phyloP scores from a whole-genome alignment of 2,329 filamentous ascomycete species.

The Pseudocercospora pini-densiflorae region DNA sequence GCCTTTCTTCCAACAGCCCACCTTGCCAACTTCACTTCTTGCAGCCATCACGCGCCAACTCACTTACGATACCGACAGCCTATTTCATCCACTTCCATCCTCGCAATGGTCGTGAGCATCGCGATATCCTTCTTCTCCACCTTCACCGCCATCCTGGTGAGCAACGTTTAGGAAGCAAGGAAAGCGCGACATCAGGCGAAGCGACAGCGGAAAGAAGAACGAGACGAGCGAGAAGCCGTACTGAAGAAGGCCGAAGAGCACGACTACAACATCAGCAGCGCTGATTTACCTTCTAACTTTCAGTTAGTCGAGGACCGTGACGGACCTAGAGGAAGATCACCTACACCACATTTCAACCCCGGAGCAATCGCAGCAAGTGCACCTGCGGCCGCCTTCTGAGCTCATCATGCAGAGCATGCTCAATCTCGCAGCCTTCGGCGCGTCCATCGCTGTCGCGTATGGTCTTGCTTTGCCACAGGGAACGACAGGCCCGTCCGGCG shows the following conservation, averaged over 20 bases:
- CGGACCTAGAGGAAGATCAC: not conserved
- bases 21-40: not conserved
- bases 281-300: not conserved
- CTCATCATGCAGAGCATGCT: not conserved
- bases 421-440: not conserved
- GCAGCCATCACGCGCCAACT: not conserved
- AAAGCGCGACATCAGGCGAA: not conserved
- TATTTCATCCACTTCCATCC: not conserved
- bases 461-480: slow-evolving; percentile 16
- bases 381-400: not conserved
- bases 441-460: not conserved
- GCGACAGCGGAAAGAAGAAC: not conserved
- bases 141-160: not conserved
- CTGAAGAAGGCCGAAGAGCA: not conserved
- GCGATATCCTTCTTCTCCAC: not conserved
- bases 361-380: not conserved
- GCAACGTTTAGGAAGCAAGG: not conserved
- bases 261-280: not conserved
- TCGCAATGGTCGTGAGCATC: not conserved
- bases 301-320: not conserved
- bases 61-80: not conserved
- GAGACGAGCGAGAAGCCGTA: not conserved
- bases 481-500: slow-evolving; percentile 11
- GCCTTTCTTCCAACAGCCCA: not conserved
- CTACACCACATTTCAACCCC: not conserved